Conservation (phyloP, 192 early-diverging fungal species). For the Phycomyces blakesleeanus region DNA sequence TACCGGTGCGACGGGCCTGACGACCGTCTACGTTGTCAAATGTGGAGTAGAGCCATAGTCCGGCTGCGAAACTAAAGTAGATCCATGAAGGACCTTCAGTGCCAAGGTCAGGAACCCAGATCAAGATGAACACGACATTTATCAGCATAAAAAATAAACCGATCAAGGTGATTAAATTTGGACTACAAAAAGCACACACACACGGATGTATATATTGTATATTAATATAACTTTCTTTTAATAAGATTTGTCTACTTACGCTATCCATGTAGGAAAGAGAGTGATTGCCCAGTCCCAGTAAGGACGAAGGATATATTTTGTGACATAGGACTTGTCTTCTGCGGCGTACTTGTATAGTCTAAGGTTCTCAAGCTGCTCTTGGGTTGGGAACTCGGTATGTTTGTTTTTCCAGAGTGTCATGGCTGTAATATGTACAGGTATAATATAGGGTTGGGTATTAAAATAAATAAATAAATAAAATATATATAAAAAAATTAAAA, state of each 20-base stretch:
- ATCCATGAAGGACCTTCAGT: conserved; percentile 60
- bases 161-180: conserved; percentile 80
- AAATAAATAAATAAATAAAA: no score
- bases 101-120: conserved; percentile 67
- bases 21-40: conserved; percentile 88
- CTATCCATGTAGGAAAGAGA: conserved; percentile 82
- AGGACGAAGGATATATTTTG: conserved; percentile 68
- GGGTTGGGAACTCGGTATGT: background rate
- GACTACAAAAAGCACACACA: no score
- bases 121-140: conserved; percentile 62
- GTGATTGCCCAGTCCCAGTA: conserved; percentile 86
- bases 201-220: no score
- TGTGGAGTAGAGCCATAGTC: conserved; percentile 85
- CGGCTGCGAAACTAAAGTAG: conserved; percentile 66
- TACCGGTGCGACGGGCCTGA: conserved; percentile 78
- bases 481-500: no score
- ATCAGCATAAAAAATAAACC: conserved; percentile 73
- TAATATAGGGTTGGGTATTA: no score
- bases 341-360: conserved; percentile 81
- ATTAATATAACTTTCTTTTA: no score
- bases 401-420: no score
- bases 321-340: conserved; percentile 75
- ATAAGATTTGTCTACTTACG: conserved; percentile 51
- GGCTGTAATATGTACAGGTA: no score
- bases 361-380: conserved; percentile 50